These are phyloP conservation scores for Adiantum capillusveneris DNA, from an alignment of 75 land plant species.

Conservation along the genomic window DNA sequence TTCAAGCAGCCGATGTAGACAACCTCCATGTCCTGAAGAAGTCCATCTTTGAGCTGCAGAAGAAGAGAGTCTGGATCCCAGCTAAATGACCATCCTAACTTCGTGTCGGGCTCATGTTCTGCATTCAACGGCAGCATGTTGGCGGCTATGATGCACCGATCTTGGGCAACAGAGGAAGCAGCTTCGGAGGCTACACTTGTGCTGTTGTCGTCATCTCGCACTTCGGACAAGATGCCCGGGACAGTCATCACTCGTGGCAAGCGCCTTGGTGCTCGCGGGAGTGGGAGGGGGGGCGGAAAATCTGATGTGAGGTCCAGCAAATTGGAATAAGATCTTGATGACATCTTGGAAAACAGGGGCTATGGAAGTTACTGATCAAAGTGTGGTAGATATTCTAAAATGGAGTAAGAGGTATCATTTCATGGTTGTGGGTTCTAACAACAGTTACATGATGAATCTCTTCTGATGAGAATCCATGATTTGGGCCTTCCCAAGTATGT, in stretches of 20 bases:
- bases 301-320: slow-evolving; percentile 48
- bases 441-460: no score
- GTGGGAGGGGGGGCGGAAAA: background rate
- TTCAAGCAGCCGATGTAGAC: slow-evolving; percentile 43
- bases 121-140: slow-evolving; percentile 47
- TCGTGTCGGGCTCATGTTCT: slow-evolving; percentile 15
- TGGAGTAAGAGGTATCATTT: no score
- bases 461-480: no score
- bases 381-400: no score
- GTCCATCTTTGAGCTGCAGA: slow-evolving; percentile 46
- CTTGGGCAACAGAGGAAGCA: slow-evolving; percentile 30
- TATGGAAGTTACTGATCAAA: no score
- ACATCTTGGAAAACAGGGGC: no score
- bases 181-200: slow-evolving; percentile 32
- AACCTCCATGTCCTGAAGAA: slow-evolving; percentile 52
- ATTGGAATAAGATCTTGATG: slow-evolving; percentile 39
- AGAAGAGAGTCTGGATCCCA: slow-evolving; percentile 50
- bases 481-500: no score
- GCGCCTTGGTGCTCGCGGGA: slow-evolving; percentile 7
- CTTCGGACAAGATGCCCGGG: slow-evolving; percentile 37
- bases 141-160: slow-evolving; percentile 38
- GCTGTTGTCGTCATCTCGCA: slow-evolving; percentile 25
- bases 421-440: no score
- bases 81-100: slow-evolving; percentile 22
- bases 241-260: slow-evolving; percentile 46